Conservation (phyloP, 1,284 basidiomycete genomes). For the Gymnopus androsaceus region DNA sequence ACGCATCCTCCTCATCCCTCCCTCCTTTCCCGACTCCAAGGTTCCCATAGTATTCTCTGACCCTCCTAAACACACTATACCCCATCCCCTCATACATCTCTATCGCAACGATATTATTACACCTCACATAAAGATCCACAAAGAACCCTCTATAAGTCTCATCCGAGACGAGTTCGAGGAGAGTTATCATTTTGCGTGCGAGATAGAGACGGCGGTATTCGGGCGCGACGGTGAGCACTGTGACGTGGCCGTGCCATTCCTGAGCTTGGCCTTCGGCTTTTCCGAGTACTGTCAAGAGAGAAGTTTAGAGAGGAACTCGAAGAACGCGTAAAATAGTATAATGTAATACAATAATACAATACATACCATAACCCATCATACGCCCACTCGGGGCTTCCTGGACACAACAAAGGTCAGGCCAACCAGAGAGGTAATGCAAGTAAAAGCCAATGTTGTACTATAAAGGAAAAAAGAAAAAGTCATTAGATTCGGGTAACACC, state of each 20-base stretch:
- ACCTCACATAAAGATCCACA: conserved; percentile 89
- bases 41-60: conserved; percentile 84
- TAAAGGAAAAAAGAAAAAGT: neutral
- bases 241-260: conserved; percentile 91
- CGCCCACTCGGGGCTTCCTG: conserved; percentile 78
- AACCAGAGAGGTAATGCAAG: conserved; percentile 81
- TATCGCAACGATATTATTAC: conserved; percentile 78
- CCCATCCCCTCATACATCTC: conserved; percentile 87
- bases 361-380: conserved; percentile 85
- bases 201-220: conserved; percentile 86
- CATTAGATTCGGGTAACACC: neutral
- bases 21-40: conserved; percentile 66
- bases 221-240: conserved; percentile 88
- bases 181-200: conserved; percentile 78
- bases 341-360: conserved; percentile 14
- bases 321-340: neutral
- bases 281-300: conserved; percentile 72
- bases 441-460: conserved; percentile 89
- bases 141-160: conserved; percentile 78
- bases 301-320: too few relatives aligned
- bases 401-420: conserved; percentile 87
- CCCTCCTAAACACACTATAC: conserved; percentile 84
- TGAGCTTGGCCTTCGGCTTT: conserved; percentile 76
- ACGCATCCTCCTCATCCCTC: conserved; percentile 87
- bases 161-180: conserved; percentile 83